Base-by-base conservation (phyloP, 345 rosid species). In the Aethionema arabicum region DNA sequence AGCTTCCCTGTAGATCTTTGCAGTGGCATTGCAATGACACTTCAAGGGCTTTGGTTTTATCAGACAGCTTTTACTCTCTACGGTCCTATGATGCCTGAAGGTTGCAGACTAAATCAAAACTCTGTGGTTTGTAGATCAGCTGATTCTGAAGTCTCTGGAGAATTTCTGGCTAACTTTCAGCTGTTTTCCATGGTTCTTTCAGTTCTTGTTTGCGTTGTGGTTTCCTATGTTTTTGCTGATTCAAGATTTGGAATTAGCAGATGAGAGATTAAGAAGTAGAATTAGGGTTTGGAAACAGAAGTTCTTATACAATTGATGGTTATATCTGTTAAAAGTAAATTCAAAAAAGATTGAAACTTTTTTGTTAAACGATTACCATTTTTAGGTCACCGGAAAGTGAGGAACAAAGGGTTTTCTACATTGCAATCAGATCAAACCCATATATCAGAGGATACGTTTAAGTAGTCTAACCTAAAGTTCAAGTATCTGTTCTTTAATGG, bases 1-100 rank as follows among this genome's bases (percentile, higher is more conserved):
- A 93, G 88, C 82, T 89, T 93, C 76, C 82, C 97, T 1, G 63
- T 84, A 40, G 97, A 93, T 77, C 66, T 89, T 45, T 78, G 85
- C 56, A 72, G 68, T 21, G 95, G 90, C 63, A 80, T 85, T 49
- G 93, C 90, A 32, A 80, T 89, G 56, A 84, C 95, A 27, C 86
- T 93, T 21, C 99, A 93, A 70, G 99, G 99, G 63, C 86, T 93
- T 27, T 93, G 99, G 99, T 93, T 93, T 77, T 89, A 89, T 60
- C 99, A 89, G 73, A 89, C 98, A 4, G 97, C 97, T 68, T 89
- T 92, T 77, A 81, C 83, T 58, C 91, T 92, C 27, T 92, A 92
- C 52, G 98, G 98, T 37, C 87, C 95, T 61, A 87, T 84, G 95
- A 85, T 87, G 90, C 98, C 96, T 0, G 76, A 80, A 39, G 97